Evolutionary conservation across 2,329 filamentous ascomycete genomes (phyloP), one percentile per base, ranked within the genome.

Genomic region (Periconia sp.): DNA sequence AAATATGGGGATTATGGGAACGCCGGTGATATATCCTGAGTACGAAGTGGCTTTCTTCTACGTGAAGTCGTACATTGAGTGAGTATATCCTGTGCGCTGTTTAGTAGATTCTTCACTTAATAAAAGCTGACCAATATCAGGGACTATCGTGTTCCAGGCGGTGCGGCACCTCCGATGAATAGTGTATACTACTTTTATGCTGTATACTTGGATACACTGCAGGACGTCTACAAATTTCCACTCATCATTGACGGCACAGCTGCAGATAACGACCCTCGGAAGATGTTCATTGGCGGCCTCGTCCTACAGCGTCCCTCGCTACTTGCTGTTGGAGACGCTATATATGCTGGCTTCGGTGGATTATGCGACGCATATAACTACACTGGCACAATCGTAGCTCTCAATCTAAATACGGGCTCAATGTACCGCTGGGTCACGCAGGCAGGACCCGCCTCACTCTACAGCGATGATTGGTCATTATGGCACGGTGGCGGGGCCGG

Each of bases 331-430:
- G 76, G 76, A 2, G 68, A 74, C 36, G 72, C 70, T 30, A 65
- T 83, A 5, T 80, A 81, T 40, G 77, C 73, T 0, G 78, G 71
- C 0, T 82, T 82, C 46, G 79, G 78, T 0, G 79, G 78, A 8
- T 76, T 82, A 47, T 83, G 79, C 36, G 79, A 80, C 17, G 70
- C 77, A 41, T 82, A 76, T 58, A 80, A 82, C 54, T 81, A 81
- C 48, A 80, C 78, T 1, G 54, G 56, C n/a, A 42, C 41, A 3
- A 21, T 59, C n/a, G 49, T 59, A 1, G 49, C 54, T 17, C 43
- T 57, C 5, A 52, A 57, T 17, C 39, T 59, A 11, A 44, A 44
- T 2, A 52, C 48, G 7, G 39, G 45, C 12, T 40, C 23, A 23
- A 38, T 43, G 10, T 49, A 55, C 34, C 46, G 44, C 2, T 57